Evolutionary conservation across 768 basidiomycete species (phyloP).

Genomic region (Crucibulum laeve): DNA sequence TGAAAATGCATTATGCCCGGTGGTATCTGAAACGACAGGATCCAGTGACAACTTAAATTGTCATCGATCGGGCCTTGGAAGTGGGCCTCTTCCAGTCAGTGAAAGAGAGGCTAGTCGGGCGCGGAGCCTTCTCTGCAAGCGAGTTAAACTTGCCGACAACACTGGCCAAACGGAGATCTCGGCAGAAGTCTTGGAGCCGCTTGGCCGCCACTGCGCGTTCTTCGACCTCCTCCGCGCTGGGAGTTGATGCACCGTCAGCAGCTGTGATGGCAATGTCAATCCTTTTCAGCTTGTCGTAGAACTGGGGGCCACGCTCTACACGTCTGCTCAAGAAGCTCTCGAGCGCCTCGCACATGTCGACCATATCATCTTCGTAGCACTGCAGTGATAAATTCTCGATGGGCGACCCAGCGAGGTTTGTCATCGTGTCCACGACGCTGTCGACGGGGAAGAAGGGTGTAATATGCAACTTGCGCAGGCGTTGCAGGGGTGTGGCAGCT

Average conservation of each 20-base stretch:
- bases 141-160: slow-evolving; percentile 21
- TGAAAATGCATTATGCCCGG: too few species aligned
- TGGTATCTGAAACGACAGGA: too few species aligned
- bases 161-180: slow-evolving; percentile 40
- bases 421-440: slow-evolving; percentile 53
- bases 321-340: slow-evolving; percentile 53
- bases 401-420: slow-evolving; percentile 54
- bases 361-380: slow-evolving; percentile 59
- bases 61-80: slow-evolving; percentile 18
- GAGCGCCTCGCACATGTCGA: slow-evolving; percentile 54
- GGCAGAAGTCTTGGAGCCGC: slow-evolving; percentile 45
- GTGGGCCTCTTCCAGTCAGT: slow-evolving; percentile 15
- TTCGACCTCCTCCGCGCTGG: slow-evolving; percentile 28
- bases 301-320: slow-evolving; percentile 40
- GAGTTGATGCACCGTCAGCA: slow-evolving; percentile 17
- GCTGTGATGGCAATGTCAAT: slow-evolving; percentile 47
- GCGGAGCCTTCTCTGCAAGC: slow-evolving; percentile 11
- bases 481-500: slow-evolving; percentile 38
- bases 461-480: slow-evolving; percentile 54
- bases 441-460: slow-evolving; percentile 60
- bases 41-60: slow-evolving; percentile 12
- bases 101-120: slow-evolving; percentile 10
- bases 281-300: slow-evolving; percentile 44
- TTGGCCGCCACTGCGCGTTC: slow-evolving; percentile 36
- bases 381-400: slow-evolving; percentile 54